Base-by-base conservation (phyloP, 768 basidiomycete genomes). In the Kockovaella imperatae region DNA sequence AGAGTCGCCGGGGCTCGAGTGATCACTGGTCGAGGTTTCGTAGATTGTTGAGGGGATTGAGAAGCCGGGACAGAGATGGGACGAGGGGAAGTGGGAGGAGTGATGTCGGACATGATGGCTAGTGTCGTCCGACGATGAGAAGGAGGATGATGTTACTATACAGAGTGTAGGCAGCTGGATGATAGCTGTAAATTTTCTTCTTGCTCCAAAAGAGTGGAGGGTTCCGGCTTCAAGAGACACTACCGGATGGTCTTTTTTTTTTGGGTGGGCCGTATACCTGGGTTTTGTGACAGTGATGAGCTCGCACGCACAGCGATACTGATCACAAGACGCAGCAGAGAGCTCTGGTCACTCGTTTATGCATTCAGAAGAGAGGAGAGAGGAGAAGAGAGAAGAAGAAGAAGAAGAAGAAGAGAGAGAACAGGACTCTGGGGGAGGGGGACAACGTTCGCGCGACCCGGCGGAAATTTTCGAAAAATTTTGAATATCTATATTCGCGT, bases 51-150 rank as follows among this genome's bases (percentile, higher is more conserved):
- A 35, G 43, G 24, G 41, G 26, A 25, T 32, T 23, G 42, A 48
- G 35, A 53, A 35, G 50, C 42, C 1, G 5, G 34, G 18, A 35
- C 45, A 18, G 31, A 47, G 38, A 42, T 36, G 44, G 29, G 56
- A 35, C 25, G 38, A 25, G 59, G 55, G 15, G 60, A 57, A 29
- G 52, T 31, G 28, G 57, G 61, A 8, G 63, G 57, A 23, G 60
- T 54, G 8, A 39, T 42, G 18, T 53, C 57, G 46, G 53, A 28
- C 29, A 56, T 44, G 15, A 66, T 56, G n/a, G 52, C 56, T 24
- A 36, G 14, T 21, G 4, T 18, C 25, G 2, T 28, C 29, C n/a
- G 47, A 35, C 17, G 34, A n/a, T 39, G 41, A 10, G 47, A 20
- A 20, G 13, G 18, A 28, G 24, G 24, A 42, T 42, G 23, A 23